Evolutionary conservation across 441 rosid genomes (phyloP).

Genomic region (Cnidoscolus chayamansa): DNA sequence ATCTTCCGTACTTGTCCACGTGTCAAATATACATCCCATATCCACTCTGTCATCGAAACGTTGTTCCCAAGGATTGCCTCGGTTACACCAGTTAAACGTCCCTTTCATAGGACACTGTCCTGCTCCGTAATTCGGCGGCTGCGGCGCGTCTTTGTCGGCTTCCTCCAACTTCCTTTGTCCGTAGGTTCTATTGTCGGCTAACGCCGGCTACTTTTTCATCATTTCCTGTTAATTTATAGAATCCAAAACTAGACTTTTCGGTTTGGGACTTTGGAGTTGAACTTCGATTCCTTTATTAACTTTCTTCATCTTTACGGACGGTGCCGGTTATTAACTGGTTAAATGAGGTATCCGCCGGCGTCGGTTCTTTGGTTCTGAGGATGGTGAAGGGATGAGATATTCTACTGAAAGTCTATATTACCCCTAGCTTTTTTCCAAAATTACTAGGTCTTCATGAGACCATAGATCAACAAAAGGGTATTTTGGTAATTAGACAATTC

Average conservation of each 20-base stretch:
- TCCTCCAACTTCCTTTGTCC: constrained; percentile 26
- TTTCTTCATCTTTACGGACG: too few species aligned
- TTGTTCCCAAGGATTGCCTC: neutral
- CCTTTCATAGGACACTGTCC: constrained; percentile 35
- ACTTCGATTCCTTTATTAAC: neutral
- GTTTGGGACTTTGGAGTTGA: neutral
- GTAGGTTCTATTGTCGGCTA: constrained; percentile 26
- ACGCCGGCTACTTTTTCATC: constrained; percentile 16
- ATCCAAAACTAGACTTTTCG: constrained; percentile 1
- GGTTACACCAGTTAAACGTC: constrained; percentile 34
- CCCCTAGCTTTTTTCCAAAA: neutral
- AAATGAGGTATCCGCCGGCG: neutral
- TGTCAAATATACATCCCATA: neutral
- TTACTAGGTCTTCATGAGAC: too few species aligned
- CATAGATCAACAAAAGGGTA: neutral
- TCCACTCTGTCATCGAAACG: constrained; percentile 26
- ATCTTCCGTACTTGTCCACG: constrained; percentile 18
- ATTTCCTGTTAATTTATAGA: neutral
- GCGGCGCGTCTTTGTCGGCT: constrained; percentile 49
- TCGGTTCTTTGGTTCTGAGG: constrained; percentile 17
- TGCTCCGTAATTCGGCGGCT: constrained; percentile 50
- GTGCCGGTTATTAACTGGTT: neutral
- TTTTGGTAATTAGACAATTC: neutral
- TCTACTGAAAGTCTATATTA: neutral
- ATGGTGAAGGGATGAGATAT: neutral